A percentile compares a stretch with the other conserved stretches of the same genome.
phyloP scores from a whole-genome alignment of 2,329 filamentous ascomycete genomes.

The Bipolaris sorokiniana region DNA sequence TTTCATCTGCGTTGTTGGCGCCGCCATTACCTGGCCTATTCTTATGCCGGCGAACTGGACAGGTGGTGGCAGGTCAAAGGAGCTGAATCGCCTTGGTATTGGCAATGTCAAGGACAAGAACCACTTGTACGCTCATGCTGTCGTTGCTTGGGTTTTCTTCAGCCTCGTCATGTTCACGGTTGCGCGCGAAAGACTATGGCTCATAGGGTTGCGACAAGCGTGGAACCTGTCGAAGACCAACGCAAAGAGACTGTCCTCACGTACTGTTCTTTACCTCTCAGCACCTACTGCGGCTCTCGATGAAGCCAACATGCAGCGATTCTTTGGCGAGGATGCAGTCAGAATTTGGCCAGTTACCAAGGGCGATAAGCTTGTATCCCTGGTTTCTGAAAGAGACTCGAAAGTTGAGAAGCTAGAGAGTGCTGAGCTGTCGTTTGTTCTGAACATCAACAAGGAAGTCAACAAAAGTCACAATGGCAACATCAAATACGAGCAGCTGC shows the following conservation, averaged over 20 bases:
- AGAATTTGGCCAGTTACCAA: constrained; percentile 85
- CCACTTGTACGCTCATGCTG: constrained; percentile 77
- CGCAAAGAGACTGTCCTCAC: constrained; percentile 82
- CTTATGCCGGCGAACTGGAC: constrained; percentile 89
- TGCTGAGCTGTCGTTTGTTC: constrained; percentile 86
- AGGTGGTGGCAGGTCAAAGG: constrained; percentile 66
- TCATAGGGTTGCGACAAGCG: constrained; percentile 90
- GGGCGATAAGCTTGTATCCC: constrained; percentile 75
- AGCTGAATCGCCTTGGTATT: constrained; percentile 81
- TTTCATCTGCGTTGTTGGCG: constrained; percentile 82
- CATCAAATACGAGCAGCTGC: constrained; percentile 58
- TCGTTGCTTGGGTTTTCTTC: constrained; percentile 82
- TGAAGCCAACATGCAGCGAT: constrained; percentile 74
- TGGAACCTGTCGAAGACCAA: constrained; percentile 87
- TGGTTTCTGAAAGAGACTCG: constrained; percentile 81
- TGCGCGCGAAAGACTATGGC: constrained; percentile 86
- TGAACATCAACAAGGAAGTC: constrained; percentile 74
- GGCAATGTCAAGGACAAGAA: constrained; percentile 72
- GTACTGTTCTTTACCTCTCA: constrained; percentile 86
- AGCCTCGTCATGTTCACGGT: constrained; percentile 87
- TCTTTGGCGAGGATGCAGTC: constrained; percentile 82
- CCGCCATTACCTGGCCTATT: constrained; percentile 83
- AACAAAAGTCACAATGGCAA: constrained; percentile 62
- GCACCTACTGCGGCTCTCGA: constrained; percentile 81
- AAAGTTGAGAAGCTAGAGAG: constrained; percentile 81